These are phyloP conservation scores for Fusarium pininemorale DNA, from an alignment of 2,329 filamentous ascomycete species.

Conservation along the genomic window DNA sequence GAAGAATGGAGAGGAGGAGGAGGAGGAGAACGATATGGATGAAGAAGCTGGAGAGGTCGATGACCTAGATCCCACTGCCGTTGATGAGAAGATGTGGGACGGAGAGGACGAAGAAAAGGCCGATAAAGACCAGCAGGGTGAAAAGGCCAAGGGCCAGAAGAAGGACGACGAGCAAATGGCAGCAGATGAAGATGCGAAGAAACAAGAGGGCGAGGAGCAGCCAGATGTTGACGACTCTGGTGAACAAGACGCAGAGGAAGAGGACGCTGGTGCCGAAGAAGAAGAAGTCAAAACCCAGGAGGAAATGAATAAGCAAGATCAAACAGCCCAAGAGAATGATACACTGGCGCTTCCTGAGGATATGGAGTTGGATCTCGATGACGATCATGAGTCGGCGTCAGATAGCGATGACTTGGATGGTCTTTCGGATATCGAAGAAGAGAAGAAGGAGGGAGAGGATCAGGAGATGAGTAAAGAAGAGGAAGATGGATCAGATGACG, in stretches of 20 bases:
- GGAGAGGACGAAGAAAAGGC: constrained; percentile 81
- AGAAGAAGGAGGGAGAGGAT: constrained; percentile 50
- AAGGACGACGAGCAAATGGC: constrained; percentile 70
- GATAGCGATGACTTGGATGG: constrained; percentile 68
- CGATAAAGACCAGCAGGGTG: constrained; percentile 82
- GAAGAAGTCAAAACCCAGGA: constrained; percentile 65
- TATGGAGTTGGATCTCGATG: constrained; percentile 84
- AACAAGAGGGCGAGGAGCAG: constrained; percentile 52
- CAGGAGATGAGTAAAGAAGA: constrained; percentile 51
- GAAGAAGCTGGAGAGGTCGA: constrained; percentile 92
- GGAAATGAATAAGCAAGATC: constrained; percentile 70
- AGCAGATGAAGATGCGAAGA: constrained; percentile 66
- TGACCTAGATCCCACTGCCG: constrained; percentile 85
- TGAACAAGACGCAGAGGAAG: constrained; percentile 61
- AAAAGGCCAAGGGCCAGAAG: constrained; percentile 75
- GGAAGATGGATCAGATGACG: constrained; percentile 51
- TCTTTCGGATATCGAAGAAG: constrained; percentile 63
- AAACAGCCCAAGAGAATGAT: constrained; percentile 83
- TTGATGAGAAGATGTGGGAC: constrained; percentile 99
- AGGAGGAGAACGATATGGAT: constrained; percentile 80
- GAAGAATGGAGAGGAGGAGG: constrained; percentile 70
- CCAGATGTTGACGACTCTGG: constrained; percentile 57
- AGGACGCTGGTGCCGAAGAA: constrained; percentile 70
- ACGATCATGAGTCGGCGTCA: constrained; percentile 67
- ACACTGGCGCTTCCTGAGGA: constrained; percentile 87